A percentile compares a stretch with the other conserved stretches of the same genome.
phyloP scores from a whole-genome alignment of 140 eudicot genomes.

The Stevia rebaudiana region DNA sequence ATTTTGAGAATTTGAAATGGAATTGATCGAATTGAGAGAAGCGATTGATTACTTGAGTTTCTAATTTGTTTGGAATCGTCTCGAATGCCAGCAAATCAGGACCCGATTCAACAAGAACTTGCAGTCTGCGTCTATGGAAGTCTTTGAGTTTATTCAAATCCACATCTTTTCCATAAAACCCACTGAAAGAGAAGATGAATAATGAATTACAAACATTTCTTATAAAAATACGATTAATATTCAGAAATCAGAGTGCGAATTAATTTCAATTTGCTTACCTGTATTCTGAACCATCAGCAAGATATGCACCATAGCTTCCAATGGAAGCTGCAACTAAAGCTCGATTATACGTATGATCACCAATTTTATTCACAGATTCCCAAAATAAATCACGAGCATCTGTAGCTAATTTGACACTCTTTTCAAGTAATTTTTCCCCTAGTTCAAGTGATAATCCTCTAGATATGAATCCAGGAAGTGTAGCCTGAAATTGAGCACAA shows the following conservation, averaged over 20 bases:
- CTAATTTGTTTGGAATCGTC: conserved; percentile 88
- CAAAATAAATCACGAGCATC: conserved; percentile 70
- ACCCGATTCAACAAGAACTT: conserved; percentile 78
- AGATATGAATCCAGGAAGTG: conserved; percentile 70
- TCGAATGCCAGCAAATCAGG: conserved; percentile 89
- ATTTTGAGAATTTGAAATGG: not conserved
- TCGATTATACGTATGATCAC: conserved; percentile 40
- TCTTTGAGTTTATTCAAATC: conserved; percentile 67
- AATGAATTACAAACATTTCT: not conserved
- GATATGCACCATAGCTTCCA: conserved; percentile 97
- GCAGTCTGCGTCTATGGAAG: conserved; percentile 78
- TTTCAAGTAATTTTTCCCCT: conserved; percentile 54
- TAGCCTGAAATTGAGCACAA: conserved; percentile 43
- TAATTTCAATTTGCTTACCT: conserved; percentile 37
- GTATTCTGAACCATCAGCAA: conserved; percentile 97
- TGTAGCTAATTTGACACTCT: conserved; percentile 57
- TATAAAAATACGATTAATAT: not conserved
- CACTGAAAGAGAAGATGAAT: conserved; percentile 29
- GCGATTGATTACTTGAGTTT: conserved; percentile 57
- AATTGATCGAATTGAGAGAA: no score
- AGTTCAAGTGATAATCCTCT: conserved; percentile 71
- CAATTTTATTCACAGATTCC: conserved; percentile 28
- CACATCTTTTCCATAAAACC: conserved; percentile 52
- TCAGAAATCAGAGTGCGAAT: not conserved
- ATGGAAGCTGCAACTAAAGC: conserved; percentile 91